Conservation (phyloP, 2,329 filamentous ascomycete genomes). For the Elsinoe australis region DNA sequence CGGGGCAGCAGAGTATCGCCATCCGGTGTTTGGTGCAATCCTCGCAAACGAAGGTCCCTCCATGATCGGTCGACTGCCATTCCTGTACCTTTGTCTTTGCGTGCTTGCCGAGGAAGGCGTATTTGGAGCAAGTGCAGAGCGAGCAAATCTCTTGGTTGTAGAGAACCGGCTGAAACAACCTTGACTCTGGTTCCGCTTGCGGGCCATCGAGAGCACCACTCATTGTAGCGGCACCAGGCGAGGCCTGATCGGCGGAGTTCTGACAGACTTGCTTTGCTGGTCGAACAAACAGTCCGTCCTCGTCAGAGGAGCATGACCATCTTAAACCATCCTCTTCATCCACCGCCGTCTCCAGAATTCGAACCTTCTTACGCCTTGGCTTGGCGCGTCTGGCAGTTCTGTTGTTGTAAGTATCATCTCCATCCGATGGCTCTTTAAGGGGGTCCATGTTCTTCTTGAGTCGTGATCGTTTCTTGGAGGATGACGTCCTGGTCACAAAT, state of each 20-base stretch:
- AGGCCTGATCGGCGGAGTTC: too few species aligned
- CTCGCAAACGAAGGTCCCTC: conserved; percentile 25
- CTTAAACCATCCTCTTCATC: too few species aligned
- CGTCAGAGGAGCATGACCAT: too few species aligned
- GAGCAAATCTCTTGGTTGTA: background rate
- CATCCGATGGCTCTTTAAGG: background rate
- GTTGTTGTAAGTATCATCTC: background rate
- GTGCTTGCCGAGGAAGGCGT: conserved; percentile 22
- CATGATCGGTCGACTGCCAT: conserved; percentile 28
- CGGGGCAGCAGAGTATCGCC: conserved; percentile 24
- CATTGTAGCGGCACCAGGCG: too few species aligned
- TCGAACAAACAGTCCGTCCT: background rate
- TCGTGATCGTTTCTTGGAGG: background rate
- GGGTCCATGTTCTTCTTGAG: too few species aligned
- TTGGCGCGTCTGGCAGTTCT: too few species aligned
- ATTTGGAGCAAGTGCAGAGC: background rate
- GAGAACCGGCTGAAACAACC: background rate
- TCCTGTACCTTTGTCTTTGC: conserved; percentile 25
- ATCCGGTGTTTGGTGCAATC: conserved; percentile 32
- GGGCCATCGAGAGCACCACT: background rate
- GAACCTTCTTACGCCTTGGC: background rate
- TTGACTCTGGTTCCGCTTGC: background rate
- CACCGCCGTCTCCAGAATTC: background rate
- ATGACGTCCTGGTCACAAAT: background rate
- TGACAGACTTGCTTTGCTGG: too few species aligned